phyloP scores from a whole-genome alignment of 2,329 filamentous ascomycete species.

The Dothiorella sarmentorum region DNA sequence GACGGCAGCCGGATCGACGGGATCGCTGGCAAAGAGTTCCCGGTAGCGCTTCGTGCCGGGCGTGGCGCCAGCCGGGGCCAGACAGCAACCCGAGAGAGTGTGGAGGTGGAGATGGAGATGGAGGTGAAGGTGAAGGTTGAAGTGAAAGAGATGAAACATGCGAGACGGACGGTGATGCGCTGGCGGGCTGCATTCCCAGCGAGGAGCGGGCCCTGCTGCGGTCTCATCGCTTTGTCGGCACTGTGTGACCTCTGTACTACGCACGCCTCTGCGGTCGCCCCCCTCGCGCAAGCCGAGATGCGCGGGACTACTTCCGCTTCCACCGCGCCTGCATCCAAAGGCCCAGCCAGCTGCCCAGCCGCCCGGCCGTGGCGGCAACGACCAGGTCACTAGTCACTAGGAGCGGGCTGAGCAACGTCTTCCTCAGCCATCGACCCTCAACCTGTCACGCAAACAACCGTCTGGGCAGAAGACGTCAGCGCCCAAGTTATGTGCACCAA shows the following conservation, averaged over 20 bases:
- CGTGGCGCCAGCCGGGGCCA: neutral
- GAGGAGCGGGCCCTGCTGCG: neutral
- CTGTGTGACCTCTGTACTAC: constrained; percentile 8
- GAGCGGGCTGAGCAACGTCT: constrained; percentile 1
- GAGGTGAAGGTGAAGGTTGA: no score
- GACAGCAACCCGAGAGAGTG: no score
- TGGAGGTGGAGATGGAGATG: no score
- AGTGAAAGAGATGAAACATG: no score
- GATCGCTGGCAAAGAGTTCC: constrained; percentile 4
- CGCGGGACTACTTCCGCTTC: constrained; percentile 11
- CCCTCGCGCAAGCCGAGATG: constrained; percentile 14
- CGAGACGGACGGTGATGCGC: neutral
- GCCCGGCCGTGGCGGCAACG: neutral
- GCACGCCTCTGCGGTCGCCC: constrained; percentile 1
- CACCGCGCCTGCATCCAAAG: constrained; percentile 6
- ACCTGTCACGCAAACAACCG: neutral
- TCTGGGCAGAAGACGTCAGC: neutral
- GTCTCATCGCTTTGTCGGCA: neutral
- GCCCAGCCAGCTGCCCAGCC: constrained; percentile 3
- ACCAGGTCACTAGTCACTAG: no score
- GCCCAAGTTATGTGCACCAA: constrained; percentile 9
- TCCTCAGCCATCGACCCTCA: neutral
- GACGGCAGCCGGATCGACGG: constrained; percentile 10
- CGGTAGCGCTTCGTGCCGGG: neutral
- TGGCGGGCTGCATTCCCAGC: neutral